phyloP scores from a whole-genome alignment of 768 basidiomycete species.

The Auriscalpium vulgare region DNA sequence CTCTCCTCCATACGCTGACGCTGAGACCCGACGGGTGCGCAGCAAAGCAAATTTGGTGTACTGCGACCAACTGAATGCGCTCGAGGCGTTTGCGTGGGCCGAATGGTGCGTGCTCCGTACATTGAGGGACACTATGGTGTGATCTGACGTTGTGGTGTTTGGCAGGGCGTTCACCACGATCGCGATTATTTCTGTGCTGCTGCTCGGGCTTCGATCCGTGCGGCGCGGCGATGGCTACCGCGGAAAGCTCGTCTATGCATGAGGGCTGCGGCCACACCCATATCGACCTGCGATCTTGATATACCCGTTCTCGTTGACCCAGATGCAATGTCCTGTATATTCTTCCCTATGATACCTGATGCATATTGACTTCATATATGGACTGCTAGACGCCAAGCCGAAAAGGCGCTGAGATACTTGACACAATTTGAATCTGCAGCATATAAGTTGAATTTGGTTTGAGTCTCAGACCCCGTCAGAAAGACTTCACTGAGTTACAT shows the following conservation, averaged over 20 bases:
- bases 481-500: too few relatives aligned
- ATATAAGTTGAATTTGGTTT: too few relatives aligned
- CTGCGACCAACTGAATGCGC: slow-evolving; percentile 71
- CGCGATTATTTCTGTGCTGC: slow-evolving; percentile 46
- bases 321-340: too few relatives aligned
- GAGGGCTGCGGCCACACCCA: background rate
- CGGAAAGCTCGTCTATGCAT: slow-evolving; percentile 38
- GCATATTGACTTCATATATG: too few relatives aligned
- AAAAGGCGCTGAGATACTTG: too few relatives aligned
- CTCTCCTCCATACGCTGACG: background rate
- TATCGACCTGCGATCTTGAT: too few relatives aligned
- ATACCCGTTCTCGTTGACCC: too few relatives aligned
- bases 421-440: too few relatives aligned
- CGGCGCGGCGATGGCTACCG: slow-evolving; percentile 61
- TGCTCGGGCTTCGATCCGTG: slow-evolving; percentile 51
- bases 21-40: background rate
- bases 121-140: background rate
- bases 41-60: slow-evolving; percentile 44
- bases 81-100: slow-evolving; percentile 70
- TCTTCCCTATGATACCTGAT: too few relatives aligned
- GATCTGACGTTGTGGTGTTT: background rate
- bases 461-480: too few relatives aligned
- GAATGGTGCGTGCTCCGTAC: slow-evolving; percentile 44
- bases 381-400: too few relatives aligned
- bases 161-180: slow-evolving; percentile 59